Base-by-base conservation (phyloP, 2,329 filamentous ascomycete genomes). In the Ascochyta viciae-villosae region DNA sequence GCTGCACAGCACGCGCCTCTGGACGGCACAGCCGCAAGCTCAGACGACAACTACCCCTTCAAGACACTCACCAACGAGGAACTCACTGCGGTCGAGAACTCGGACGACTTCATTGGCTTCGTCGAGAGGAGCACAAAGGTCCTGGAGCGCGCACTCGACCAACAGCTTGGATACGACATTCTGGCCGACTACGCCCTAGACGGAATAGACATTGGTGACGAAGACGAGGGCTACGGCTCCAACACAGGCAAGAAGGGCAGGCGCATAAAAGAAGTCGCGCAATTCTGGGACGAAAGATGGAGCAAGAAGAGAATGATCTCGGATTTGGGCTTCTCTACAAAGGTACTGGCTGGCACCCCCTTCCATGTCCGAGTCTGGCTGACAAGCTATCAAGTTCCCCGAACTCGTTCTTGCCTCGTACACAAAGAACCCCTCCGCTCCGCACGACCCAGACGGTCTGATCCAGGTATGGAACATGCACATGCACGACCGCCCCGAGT, bases 231-330 rank as follows among this genome's bases (percentile, higher is more conserved):
- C 23, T 83, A 85, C 46, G 89, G 89, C 15, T 89, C 89, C 56
- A 86, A 85, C 3, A 84, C 86, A 29, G 89, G 88, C 4, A 89
- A 89, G 61, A 89, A 88, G 46, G 87, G 89, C 37, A 82, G 90
- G 64, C 85, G 89, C 62, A 86, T 96, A 67, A 94, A 91, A 74
- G 93, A 99, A 76, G 83, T 96, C 44, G 88, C 90, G 33, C 94
- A 97, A 69, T 97, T 98, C 76, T 96, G 91, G 77, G 93, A 97
- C 71, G 90, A 96, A 58, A 86, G 92, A 73, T 97, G 94, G 90
- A 96, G 92, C 71, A 96, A 96, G 81, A 96, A 97, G 80, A 89
- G 93, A 63, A 97, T 97, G 90, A 89, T 99, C 72, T 97, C 91
- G 74, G 90, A 92, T 68, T 87, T 99, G 66, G 91, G 94, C 78